A percentile compares a stretch with the other conserved stretches of the same genome.
These are phyloP conservation scores for Cystobasidium sp. DNA, from an alignment of 1,284 basidiomycete species.

Conservation along the genomic window DNA sequence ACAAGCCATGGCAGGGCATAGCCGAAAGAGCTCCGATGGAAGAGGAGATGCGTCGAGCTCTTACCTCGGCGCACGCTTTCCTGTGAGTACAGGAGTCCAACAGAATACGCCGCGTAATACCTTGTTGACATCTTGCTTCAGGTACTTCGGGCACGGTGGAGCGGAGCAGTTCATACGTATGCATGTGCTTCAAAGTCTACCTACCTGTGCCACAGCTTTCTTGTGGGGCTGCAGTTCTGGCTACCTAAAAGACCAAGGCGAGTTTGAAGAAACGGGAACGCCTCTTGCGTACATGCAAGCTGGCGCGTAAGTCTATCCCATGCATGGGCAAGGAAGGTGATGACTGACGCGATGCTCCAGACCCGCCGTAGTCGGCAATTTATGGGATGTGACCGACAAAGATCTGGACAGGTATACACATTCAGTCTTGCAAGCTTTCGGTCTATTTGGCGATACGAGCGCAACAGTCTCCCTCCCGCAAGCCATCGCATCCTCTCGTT, in stretches of 20 bases:
- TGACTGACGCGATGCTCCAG: slow-evolving; percentile 59
- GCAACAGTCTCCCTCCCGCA: slow-evolving; percentile 60
- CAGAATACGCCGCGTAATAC: not conserved
- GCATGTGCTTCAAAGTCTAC: slow-evolving; percentile 77
- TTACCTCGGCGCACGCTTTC: slow-evolving; percentile 75
- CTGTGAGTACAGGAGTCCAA: slow-evolving; percentile 66
- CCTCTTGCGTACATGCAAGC: slow-evolving; percentile 94
- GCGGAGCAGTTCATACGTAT: slow-evolving; percentile 92
- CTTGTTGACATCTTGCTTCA: slow-evolving; percentile 56
- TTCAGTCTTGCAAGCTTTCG: slow-evolving; percentile 76
- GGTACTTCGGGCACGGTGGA: slow-evolving; percentile 96
- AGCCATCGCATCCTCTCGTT: slow-evolving; percentile 79
- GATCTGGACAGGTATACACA: slow-evolving; percentile 93
- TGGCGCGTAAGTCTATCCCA: slow-evolving; percentile 73
- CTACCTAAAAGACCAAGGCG: slow-evolving; percentile 81
- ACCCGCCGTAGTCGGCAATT: slow-evolving; percentile 87
- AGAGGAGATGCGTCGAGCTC: slow-evolving; percentile 73
- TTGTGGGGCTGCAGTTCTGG: slow-evolving; percentile 99
- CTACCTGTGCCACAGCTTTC: slow-evolving; percentile 88
- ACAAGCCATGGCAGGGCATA: slow-evolving; percentile 78
- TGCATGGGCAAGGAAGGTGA: not conserved
- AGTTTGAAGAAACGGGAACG: slow-evolving; percentile 88
- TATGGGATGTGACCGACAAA: slow-evolving; percentile 98
- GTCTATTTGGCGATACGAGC: slow-evolving; percentile 46
- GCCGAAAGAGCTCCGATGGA: slow-evolving; percentile 76